Evolutionary conservation across 108 stramenopile species (phyloP), one percentile per base, ranked within the genome.

Genomic region (Schizochytrium sp.): DNA sequence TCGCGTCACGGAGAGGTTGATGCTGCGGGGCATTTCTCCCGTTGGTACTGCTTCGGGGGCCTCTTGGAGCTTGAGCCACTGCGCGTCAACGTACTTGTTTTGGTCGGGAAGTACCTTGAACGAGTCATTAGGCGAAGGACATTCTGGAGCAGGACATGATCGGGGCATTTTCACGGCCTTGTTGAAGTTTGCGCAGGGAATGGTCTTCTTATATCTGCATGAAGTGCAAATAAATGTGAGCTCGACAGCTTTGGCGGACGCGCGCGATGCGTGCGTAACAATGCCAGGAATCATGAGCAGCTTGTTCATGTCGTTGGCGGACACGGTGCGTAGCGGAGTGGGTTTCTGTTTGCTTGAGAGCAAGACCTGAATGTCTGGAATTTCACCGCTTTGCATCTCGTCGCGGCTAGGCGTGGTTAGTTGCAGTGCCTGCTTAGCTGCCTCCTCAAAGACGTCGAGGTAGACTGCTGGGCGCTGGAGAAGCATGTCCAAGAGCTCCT

Each of bases 21-120:
- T 96, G 58, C 94, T 92, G 19, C 99, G 93, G 21, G 99, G 99
- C 99, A 99, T 98, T 92, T 99, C 93, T 0, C 93, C 93, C 43
- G 94, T 94, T 14, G 93, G 93, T 12, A 94, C 94, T 18, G 91
- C 92, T 45, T 94, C 94, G 4, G 93, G 93, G 44, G 97, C 93
- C 93, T 99, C 99, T 92, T 99, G 99, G 58, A 99, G 91, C 92
- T 98, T 98, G 58, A 98, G 90, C 18, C 97, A 96, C 93, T 99
- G 99, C 72, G 96, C 96, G 92, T 99, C 99, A 5, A 97, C 94
- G 88, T 98, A 98, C 28, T 92, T 87, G 43, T 94, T 95, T 43
- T 97, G 95, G 90, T 99, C 99, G 0, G 98, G 97, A 10, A 97
- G 87, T 6, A 99, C 94, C 21, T 94, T 91, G 89, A 96, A 99